These are phyloP conservation scores for Tinospora cordifolia DNA, from an alignment of 164 flowering plant genomes.

Conservation along the genomic window DNA sequence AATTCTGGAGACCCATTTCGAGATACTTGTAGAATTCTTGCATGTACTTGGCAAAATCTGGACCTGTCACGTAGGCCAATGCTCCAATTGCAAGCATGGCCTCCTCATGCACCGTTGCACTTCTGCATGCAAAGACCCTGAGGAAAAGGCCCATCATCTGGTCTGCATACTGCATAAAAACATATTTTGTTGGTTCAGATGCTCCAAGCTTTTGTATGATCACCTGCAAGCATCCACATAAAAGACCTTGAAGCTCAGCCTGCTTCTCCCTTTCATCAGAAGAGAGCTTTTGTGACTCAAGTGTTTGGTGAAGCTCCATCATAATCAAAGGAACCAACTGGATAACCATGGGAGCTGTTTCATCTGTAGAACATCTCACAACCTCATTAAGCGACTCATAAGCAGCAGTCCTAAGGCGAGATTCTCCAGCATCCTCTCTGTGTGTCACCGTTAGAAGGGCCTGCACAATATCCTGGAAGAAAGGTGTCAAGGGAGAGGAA, in stretches of 20 bases:
- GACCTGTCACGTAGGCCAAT: conserved; percentile 45
- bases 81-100: conserved; percentile 70
- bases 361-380: conserved; percentile 56
- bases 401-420: conserved; percentile 52
- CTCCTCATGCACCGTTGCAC: conserved; percentile 59
- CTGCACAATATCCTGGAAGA: conserved; percentile 51
- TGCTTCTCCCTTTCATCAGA: conserved; percentile 52
- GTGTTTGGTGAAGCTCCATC: conserved; percentile 51
- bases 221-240: conserved; percentile 58
- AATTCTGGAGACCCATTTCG: conserved; percentile 64
- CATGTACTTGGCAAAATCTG: conserved; percentile 51
- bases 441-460: conserved; percentile 46
- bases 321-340: conserved; percentile 48
- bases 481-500: conserved; percentile 44
- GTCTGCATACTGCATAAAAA: conserved; percentile 47
- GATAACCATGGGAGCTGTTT: conserved; percentile 41
- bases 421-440: conserved; percentile 58
- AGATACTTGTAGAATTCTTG: conserved; percentile 44
- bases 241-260: conserved; percentile 53
- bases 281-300: conserved; percentile 40
- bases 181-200: conserved; percentile 37
- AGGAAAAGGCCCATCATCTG: conserved; percentile 55
- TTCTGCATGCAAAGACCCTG: conserved; percentile 48
- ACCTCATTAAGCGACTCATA: conserved; percentile 60
- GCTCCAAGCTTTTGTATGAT: conserved; percentile 51